phyloP scores from a whole-genome alignment of 805 yeast species.

The Hanseniaspora hatyaiensis region DNA sequence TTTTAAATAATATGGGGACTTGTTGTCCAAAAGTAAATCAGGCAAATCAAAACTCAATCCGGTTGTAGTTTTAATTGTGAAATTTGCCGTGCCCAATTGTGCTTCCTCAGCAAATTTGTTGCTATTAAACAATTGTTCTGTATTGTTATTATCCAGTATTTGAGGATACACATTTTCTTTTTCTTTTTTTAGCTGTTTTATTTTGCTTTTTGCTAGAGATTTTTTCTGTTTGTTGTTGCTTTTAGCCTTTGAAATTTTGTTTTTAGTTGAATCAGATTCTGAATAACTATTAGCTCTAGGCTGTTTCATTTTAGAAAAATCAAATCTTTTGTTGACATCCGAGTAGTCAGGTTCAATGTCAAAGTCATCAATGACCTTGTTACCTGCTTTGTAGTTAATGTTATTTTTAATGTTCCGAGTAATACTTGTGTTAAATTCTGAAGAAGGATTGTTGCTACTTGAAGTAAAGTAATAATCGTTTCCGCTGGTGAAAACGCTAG shows the following conservation, averaged over 20 bases:
- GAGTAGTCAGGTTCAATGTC: constrained; percentile 3
- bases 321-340: constrained; percentile 12
- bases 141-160: background rate
- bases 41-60: constrained; percentile 2
- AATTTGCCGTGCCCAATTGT: no score
- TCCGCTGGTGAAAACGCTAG: background rate
- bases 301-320: constrained; percentile 7
- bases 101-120: no score
- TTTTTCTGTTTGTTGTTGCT: background rate
- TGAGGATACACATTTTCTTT: constrained; percentile 13
- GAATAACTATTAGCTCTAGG: background rate
- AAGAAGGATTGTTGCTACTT: constrained; percentile 1
- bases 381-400: no score
- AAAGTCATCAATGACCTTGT: background rate
- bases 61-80: background rate
- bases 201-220: background rate
- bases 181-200: constrained; percentile 5
- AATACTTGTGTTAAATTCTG: background rate
- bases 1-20: background rate
- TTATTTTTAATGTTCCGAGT: background rate
- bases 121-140: no score
- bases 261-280: background rate
- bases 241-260: background rate
- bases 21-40: constrained; percentile 1
- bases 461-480: background rate